Evolutionary conservation across 2,329 filamentous ascomycete species (phyloP).

Genomic region (Bertia moriformis): DNA sequence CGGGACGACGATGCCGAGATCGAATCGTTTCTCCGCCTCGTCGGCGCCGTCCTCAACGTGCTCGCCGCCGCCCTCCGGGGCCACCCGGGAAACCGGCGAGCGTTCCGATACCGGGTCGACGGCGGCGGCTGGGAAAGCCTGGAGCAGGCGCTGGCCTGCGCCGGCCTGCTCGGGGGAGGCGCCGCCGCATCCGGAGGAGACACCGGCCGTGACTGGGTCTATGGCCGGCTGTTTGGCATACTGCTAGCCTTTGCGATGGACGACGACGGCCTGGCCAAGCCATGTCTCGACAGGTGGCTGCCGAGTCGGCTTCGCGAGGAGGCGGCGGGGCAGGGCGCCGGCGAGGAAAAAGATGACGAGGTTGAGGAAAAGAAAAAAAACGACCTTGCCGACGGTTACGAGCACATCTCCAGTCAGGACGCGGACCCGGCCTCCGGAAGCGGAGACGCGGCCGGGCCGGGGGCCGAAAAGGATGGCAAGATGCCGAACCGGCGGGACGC

Average conservation of each 20-base stretch:
- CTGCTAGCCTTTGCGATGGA: slow-evolving; percentile 70
- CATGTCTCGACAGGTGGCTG: slow-evolving; percentile 48
- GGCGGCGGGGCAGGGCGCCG: too few relatives aligned
- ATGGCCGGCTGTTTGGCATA: slow-evolving; percentile 66
- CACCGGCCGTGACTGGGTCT: slow-evolving; percentile 54
- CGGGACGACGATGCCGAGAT: slow-evolving; percentile 48
- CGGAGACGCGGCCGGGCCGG: slow-evolving; percentile 9
- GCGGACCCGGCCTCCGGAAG: slow-evolving; percentile 6
- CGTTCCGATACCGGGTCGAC: slow-evolving; percentile 65
- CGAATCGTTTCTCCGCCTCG: slow-evolving; percentile 47
- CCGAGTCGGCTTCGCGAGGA: slow-evolving; percentile 14
- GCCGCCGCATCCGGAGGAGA: too few relatives aligned
- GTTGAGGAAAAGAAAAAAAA: slow-evolving; percentile 2
- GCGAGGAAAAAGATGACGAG: slow-evolving; percentile 5
- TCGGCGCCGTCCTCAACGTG: slow-evolving; percentile 59
- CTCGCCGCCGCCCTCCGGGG: slow-evolving; percentile 61
- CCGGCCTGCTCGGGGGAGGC: too few relatives aligned
- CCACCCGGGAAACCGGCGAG: slow-evolving; percentile 75
- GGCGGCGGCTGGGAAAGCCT: slow-evolving; percentile 67
- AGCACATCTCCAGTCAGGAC: slow-evolving; percentile 7
- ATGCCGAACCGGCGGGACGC: slow-evolving; percentile 29
- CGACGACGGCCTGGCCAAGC: slow-evolving; percentile 61
- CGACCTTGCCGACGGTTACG: too few relatives aligned
- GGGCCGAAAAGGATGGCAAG: slow-evolving; percentile 12
- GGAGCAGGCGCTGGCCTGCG: slow-evolving; percentile 57